phyloP scores from a whole-genome alignment of 352 stramenopile genomes.

The Globisporangium sylvaticum region DNA sequence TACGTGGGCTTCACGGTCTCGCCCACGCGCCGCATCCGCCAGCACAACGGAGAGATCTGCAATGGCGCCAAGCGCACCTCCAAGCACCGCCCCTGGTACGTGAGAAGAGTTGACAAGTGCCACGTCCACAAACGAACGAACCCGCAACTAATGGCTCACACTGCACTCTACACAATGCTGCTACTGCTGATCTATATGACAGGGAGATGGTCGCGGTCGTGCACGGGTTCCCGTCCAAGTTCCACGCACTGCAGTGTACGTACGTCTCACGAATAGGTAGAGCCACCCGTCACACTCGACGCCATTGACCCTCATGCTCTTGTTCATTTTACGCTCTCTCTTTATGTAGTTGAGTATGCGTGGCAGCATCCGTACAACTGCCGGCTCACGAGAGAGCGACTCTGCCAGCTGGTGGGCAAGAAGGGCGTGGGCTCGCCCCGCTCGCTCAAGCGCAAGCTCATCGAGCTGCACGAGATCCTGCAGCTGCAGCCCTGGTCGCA shows the following conservation, averaged over 20 bases:
- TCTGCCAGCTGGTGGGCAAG: conserved; percentile 29
- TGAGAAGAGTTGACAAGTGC: too few species aligned
- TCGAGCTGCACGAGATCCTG: conserved; percentile 66
- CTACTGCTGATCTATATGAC: neutral
- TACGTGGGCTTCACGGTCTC: conserved; percentile 72
- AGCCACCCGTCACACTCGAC: neutral
- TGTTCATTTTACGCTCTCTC: neutral
- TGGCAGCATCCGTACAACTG: conserved; percentile 70
- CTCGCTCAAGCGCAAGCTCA: conserved; percentile 66
- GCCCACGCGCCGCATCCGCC: conserved; percentile 51
- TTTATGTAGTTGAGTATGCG: conserved; percentile 57
- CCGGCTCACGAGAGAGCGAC: conserved; percentile 41
- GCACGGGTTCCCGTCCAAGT: conserved; percentile 75
- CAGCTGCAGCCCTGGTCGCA: conserved; percentile 47
- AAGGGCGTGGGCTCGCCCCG: conserved; percentile 41
- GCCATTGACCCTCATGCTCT: neutral
- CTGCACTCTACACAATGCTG: too few species aligned
- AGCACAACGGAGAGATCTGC: conserved; percentile 73
- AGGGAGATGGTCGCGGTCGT: conserved; percentile 77
- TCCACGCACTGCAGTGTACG: conserved; percentile 71
- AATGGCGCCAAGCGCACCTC: conserved; percentile 61
- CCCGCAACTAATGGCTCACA: too few species aligned
- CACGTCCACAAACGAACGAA: too few species aligned
- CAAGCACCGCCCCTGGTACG: conserved; percentile 53
- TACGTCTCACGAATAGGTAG: neutral